Conservation (phyloP, 495 filamentous ascomycete genomes). For the Penicillium taxi region DNA sequence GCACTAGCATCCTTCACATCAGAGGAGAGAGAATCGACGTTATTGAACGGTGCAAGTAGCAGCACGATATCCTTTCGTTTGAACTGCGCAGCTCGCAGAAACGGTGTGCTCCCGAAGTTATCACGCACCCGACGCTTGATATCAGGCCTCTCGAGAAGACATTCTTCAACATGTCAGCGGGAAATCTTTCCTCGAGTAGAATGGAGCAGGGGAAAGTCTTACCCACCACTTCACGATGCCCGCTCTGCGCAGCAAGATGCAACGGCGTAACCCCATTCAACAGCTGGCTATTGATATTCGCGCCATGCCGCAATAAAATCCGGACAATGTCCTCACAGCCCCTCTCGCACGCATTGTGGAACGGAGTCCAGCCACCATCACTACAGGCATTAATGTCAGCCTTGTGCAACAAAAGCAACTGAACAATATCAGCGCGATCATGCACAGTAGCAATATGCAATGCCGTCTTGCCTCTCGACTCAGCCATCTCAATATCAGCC, state of each 20-base stretch:
- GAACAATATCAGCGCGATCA: constrained; percentile 46
- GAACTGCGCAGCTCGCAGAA: constrained; percentile 52
- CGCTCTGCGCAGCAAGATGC: constrained; percentile 54
- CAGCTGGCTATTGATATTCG: constrained; percentile 47
- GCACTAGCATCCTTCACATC: constrained; percentile 50
- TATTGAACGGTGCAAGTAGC: constrained; percentile 48
- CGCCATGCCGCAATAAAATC: constrained; percentile 42
- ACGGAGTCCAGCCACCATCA: constrained; percentile 55
- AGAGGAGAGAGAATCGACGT: constrained; percentile 42
- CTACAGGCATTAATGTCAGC: constrained; percentile 49
- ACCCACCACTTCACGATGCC: constrained; percentile 51
- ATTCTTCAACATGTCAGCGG: no score
- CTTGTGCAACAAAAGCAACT: constrained; percentile 43
- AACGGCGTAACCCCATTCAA: constrained; percentile 56
- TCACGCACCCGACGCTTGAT: constrained; percentile 44
- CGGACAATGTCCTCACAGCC: constrained; percentile 43
- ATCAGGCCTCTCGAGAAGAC: constrained; percentile 40
- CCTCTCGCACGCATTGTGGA: constrained; percentile 56
- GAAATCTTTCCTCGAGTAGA: no score
- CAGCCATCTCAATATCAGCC: constrained; percentile 44
- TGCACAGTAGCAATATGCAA: constrained; percentile 53
- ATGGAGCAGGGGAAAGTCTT: no score
- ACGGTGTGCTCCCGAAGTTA: constrained; percentile 55
- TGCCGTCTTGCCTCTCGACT: constrained; percentile 51
- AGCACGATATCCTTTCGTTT: constrained; percentile 49